phyloP scores from a whole-genome alignment of 1,284 basidiomycete genomes.

The Termitomyces sp. region DNA sequence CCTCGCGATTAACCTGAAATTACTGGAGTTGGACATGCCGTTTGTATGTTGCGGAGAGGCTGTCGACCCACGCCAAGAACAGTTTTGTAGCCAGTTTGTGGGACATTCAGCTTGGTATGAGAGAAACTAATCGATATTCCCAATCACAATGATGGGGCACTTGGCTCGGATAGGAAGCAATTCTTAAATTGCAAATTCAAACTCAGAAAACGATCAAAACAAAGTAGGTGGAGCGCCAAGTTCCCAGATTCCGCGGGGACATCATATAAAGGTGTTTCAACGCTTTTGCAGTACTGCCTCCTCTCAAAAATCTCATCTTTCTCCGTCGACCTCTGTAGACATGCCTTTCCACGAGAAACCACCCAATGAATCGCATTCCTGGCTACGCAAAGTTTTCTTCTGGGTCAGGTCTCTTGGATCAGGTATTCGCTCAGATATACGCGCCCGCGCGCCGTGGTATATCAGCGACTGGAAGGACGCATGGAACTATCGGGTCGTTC shows the following conservation, averaged over 20 bases:
- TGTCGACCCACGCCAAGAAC: too few relatives aligned
- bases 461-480: constrained; percentile 83
- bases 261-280: background rate
- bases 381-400: constrained; percentile 1
- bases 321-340: background rate
- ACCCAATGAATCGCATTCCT: background rate
- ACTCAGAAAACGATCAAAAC: too few relatives aligned
- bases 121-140: too few relatives aligned
- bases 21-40: too few relatives aligned
- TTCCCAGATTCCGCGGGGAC: background rate
- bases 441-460: constrained; percentile 77
- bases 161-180: too few relatives aligned
- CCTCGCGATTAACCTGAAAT: too few relatives aligned
- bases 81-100: too few relatives aligned
- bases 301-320: background rate
- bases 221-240: too few relatives aligned
- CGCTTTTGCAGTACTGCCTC: background rate
- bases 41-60: too few relatives aligned
- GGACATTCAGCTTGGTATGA: too few relatives aligned
- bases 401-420: constrained; percentile 42
- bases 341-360: background rate
- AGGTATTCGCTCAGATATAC: constrained; percentile 80
- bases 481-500: constrained; percentile 81
- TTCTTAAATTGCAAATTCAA: too few relatives aligned
- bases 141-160: too few relatives aligned